Base-by-base conservation (phyloP, 2,329 filamentous ascomycete species). In the Colletotrichum gigasporum region DNA sequence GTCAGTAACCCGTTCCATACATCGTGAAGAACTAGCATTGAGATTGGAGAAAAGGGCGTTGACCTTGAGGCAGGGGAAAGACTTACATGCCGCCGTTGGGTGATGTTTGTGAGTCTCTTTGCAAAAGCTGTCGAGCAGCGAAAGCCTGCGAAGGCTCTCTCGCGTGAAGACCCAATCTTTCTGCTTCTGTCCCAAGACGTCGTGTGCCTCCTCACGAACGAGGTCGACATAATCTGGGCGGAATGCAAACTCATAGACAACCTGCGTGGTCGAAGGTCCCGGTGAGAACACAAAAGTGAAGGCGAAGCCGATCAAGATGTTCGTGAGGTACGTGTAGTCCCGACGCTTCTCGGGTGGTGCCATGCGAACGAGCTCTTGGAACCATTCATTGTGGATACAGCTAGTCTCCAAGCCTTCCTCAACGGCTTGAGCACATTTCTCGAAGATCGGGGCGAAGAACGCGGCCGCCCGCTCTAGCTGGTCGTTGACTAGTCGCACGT, bases 201-300 rank as follows among this genome's bases (percentile, higher is more conserved):
- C 26, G 9, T 24, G 16, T 10, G 61, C 61, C 41, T 64, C 55
- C 16, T 53, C 6, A 10, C 60, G 55, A 5, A 64, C 55, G 9
- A 34, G 32, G 4, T 42, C 34, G 10, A 30, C 12, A 12, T 60
- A 64, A 16, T 60, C 55, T n/a, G 55, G 61, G 5, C 55, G 61
- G 34, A 64, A 64, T 5, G 56, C 61, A 16, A 64, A 64, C 47
- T 64, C 61, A 20, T 64, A 64, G 11, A 64, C 61, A 45, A 64
- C 22, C 12, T 64, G 61, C n/a, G 55, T 64, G 4, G 61, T 64
- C 22, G 61, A 61, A 1, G 48, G 61, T 2, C 55, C 55, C 2
- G 61, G 55, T 3, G 61, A 64, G 28, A 64, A 54, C 1, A 64
- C 55, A 20, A 64, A 60, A 2, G 61, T 64, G 16, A 64, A 64